These are phyloP conservation scores for Ophiostoma sp. DNA, from an alignment of 2,329 filamentous ascomycete genomes.

Conservation along the genomic window DNA sequence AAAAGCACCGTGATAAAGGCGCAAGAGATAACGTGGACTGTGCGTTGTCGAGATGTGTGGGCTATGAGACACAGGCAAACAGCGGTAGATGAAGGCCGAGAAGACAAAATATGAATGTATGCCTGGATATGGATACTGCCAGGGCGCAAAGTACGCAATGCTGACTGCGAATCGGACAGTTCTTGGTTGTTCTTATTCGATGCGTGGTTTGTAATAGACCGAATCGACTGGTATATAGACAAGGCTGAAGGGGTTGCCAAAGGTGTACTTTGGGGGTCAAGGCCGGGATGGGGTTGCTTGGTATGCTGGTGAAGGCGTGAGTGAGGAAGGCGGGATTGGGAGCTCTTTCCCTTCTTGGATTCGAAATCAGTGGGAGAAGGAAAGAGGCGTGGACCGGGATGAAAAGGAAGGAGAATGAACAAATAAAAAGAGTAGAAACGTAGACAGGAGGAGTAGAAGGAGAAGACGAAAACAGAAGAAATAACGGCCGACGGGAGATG, in stretches of 20 bases:
- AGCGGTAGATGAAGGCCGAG: background rate
- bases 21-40: background rate
- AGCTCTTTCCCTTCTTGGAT: slow-evolving; percentile 2
- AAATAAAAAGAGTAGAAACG: background rate
- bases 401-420: background rate
- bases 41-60: background rate
- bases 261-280: background rate
- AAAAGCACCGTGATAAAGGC: background rate
- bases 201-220: background rate
- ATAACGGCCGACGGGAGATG: slow-evolving; percentile 15
- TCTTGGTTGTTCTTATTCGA: background rate
- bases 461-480: background rate
- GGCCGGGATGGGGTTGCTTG: background rate
- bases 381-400: background rate
- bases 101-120: background rate
- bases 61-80: background rate
- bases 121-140: background rate
- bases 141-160: background rate
- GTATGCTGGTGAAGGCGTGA: background rate
- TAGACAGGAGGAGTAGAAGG: background rate
- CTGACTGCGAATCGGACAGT: background rate
- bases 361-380: background rate
- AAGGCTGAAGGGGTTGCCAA: background rate
- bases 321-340: background rate
- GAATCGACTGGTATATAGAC: background rate